A percentile compares a stretch with the other conserved stretches of the same genome.
Conservation (phyloP, 306 rosid genomes). For the Fragaria iinumae region DNA sequence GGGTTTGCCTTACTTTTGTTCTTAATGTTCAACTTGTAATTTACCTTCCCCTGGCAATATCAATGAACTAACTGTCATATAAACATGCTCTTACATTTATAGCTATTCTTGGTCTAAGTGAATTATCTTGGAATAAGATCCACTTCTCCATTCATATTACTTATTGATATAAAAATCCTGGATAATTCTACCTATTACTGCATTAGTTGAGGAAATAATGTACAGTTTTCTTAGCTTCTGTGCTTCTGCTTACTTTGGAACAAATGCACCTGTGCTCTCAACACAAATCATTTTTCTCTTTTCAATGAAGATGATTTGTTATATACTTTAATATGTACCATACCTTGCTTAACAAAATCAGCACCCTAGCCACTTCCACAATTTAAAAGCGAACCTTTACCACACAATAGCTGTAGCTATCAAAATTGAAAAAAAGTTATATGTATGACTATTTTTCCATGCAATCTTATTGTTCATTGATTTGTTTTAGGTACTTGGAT, state of each 20-base stretch:
- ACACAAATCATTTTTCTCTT: no score
- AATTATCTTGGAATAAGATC: not conserved
- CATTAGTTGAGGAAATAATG: no score
- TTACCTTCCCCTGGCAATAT: not conserved
- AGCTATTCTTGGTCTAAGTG: not conserved
- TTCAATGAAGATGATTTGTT: no score
- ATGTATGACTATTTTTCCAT: not conserved
- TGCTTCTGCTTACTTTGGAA: no score
- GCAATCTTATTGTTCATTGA: not conserved
- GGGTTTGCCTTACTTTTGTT: not conserved
- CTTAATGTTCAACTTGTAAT: not conserved
- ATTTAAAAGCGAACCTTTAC: not conserved
- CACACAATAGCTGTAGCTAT: not conserved
- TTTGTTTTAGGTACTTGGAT: conserved; percentile 76
- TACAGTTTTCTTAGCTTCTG: no score
- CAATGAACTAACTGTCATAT: not conserved
- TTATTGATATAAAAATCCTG: not conserved
- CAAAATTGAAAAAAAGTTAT: not conserved
- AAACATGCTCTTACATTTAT: not conserved
- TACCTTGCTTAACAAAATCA: not conserved
- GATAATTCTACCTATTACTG: no score
- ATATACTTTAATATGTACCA: no score
- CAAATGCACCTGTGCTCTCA: no score
- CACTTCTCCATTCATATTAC: not conserved
- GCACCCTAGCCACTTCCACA: not conserved